These are phyloP conservation scores for Auxenochlorella pyrenoidosa DNA, from an alignment of 139 green algal genomes.

Conservation along the genomic window DNA sequence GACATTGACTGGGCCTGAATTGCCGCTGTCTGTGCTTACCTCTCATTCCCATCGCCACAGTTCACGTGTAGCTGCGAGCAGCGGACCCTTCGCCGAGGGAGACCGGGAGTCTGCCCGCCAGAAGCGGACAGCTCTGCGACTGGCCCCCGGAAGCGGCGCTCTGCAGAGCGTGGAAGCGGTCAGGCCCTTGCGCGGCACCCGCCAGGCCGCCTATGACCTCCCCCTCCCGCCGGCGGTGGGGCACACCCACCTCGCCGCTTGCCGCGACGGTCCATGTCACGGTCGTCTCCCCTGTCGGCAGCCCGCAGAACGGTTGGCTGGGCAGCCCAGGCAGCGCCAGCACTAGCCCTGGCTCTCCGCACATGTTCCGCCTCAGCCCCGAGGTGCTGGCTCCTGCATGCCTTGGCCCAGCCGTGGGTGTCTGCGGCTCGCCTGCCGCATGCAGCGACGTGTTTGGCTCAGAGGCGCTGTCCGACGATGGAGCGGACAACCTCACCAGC, in stretches of 20 bases:
- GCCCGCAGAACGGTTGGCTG: neutral
- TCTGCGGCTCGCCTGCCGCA: neutral
- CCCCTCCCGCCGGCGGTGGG: neutral
- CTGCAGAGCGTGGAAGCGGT: too few species aligned
- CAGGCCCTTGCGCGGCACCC: neutral
- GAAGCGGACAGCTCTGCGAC: too few species aligned
- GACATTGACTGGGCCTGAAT: too few species aligned
- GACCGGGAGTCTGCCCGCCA: too few species aligned
- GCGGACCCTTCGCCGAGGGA: too few species aligned
- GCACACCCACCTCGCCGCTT: neutral
- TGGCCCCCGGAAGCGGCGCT: too few species aligned
- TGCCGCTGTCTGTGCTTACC: too few species aligned
- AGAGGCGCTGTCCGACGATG: neutral
- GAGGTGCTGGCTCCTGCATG: neutral
- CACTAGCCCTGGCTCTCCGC: neutral
- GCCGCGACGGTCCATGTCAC: neutral
- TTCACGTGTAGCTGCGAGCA: too few species aligned
- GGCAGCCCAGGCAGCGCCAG: neutral
- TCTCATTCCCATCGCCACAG: too few species aligned
- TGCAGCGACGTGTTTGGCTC: neutral
- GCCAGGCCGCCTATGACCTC: neutral
- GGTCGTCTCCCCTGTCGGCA: neutral
- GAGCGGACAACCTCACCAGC: neutral
- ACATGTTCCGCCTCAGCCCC: constrained; percentile 13
- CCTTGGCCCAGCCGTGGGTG: neutral